phyloP scores from a whole-genome alignment of 331 rosid genomes.

The Pyracantha coccinea region DNA sequence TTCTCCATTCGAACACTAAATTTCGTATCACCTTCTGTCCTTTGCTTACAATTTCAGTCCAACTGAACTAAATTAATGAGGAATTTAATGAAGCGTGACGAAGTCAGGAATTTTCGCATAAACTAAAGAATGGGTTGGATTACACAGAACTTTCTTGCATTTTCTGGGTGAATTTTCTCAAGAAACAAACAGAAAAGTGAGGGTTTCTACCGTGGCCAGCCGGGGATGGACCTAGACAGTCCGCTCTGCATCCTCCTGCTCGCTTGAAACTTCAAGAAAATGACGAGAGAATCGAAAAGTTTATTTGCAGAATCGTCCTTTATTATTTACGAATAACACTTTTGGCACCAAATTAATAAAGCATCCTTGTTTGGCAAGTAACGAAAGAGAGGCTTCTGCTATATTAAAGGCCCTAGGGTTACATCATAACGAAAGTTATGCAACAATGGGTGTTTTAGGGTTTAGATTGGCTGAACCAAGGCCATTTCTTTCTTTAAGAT shows the following conservation, averaged over 20 bases:
- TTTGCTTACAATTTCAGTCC: not conserved
- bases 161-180: not conserved
- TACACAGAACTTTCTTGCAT: not conserved
- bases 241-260: not conserved
- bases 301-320: not conserved
- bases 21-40: not conserved
- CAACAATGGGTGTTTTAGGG: too few relatives aligned
- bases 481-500: too few relatives aligned
- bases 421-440: too few relatives aligned
- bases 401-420: too few relatives aligned
- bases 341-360: not conserved
- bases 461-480: too few relatives aligned
- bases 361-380: not conserved
- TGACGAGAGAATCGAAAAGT: not conserved
- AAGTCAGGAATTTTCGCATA: not conserved
- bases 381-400: too few relatives aligned
- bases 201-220: slow-evolving; percentile 15
- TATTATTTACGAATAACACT: not conserved
- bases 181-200: not conserved
- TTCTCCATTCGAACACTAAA: not conserved
- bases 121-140: not conserved
- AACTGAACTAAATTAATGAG: not conserved
- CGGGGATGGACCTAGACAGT: not conserved
- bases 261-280: not conserved
- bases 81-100: not conserved